phyloP scores from a whole-genome alignment of 768 basidiomycete genomes.

The Dacryopinax primogenitus region DNA sequence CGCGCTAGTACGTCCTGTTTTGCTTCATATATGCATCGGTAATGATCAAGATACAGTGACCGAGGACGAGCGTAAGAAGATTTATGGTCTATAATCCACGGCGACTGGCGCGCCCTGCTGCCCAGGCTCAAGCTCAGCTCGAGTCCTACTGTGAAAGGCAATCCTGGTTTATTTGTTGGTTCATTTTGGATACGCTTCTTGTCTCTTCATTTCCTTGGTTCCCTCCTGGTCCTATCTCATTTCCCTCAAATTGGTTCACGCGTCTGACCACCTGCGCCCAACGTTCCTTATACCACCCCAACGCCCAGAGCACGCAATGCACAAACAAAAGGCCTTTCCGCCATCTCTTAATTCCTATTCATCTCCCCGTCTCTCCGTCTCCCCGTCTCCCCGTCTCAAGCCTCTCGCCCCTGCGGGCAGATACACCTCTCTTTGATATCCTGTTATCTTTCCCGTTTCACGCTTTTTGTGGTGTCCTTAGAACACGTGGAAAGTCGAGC shows the following conservation, averaged over 20 bases:
- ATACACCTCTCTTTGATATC: slow-evolving; percentile 3
- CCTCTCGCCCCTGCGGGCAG: not conserved
- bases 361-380: too few relatives aligned
- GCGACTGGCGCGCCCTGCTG: not conserved
- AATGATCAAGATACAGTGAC: not conserved
- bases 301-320: too few relatives aligned
- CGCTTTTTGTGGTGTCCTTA: too few relatives aligned
- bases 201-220: not conserved
- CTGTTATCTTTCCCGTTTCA: not conserved
- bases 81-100: not conserved
- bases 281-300: not conserved
- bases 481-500: too few relatives aligned
- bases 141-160: not conserved
- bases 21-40: not conserved
- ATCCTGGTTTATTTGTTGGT: not conserved
- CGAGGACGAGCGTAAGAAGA: slow-evolving; percentile 1
- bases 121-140: not conserved
- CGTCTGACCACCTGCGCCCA: not conserved
- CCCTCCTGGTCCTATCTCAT: not conserved
- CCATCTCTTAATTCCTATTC: too few relatives aligned
- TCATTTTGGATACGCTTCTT: not conserved
- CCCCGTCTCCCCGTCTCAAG: not conserved
- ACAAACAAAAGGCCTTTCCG: too few relatives aligned
- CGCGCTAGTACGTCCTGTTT: slow-evolving; percentile 33
- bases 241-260: not conserved